phyloP scores from a whole-genome alignment of 1,284 basidiomycete species.

The Austroboletus niveus region DNA sequence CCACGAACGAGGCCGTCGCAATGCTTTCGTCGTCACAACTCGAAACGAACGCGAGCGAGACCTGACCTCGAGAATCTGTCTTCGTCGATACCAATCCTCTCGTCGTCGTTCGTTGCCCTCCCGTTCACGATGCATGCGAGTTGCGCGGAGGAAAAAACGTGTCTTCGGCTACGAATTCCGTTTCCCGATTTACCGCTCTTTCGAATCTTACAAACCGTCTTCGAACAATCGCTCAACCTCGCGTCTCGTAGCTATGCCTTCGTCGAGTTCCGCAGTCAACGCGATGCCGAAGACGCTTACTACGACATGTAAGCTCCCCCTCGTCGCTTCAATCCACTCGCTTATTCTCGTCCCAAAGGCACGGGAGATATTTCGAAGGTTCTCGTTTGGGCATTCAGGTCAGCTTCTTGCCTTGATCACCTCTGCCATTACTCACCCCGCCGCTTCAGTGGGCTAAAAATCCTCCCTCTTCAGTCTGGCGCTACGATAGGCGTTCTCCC shows the following conservation, averaged over 20 bases:
- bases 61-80: conserved; percentile 19
- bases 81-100: conserved; percentile 32
- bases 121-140: conserved; percentile 29
- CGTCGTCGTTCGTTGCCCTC: conserved; percentile 37
- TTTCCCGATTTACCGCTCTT: conserved; percentile 32
- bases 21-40: conserved; percentile 23
- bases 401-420: conserved; percentile 14
- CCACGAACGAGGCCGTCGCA: conserved; percentile 27
- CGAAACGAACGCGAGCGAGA: conserved; percentile 33
- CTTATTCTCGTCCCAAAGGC: conserved; percentile 48
- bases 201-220: conserved; percentile 26
- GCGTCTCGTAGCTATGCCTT: conserved; percentile 81
- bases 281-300: conserved; percentile 88
- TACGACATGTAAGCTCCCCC: conserved; percentile 74
- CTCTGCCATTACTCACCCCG: background rate
- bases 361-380: conserved; percentile 81
- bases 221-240: conserved; percentile 65
- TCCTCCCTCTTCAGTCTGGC: conserved; percentile 85
- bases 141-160: conserved; percentile 25
- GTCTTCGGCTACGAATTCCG: conserved; percentile 23
- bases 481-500: conserved; percentile 65
- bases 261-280: conserved; percentile 81
- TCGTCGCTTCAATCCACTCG: background rate
- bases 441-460: conserved; percentile 81
- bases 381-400: conserved; percentile 80